phyloP scores from a whole-genome alignment of 768 basidiomycete genomes.

The Amanita rimosa region DNA sequence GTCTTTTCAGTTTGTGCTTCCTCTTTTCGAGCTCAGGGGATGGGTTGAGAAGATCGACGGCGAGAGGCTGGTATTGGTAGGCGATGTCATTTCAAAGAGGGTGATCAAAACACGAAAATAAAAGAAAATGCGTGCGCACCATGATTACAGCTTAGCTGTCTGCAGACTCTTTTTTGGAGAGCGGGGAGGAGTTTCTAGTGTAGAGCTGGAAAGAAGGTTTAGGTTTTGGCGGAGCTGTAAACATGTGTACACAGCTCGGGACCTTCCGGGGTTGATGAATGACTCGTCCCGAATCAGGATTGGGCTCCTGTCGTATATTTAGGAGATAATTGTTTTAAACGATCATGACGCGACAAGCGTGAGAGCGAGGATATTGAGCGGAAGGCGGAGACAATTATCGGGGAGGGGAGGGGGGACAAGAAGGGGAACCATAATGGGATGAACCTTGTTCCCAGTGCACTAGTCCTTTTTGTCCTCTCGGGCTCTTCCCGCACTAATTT shows the following conservation, averaged over 20 bases:
- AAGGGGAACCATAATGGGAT: neutral
- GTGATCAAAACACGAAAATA: neutral
- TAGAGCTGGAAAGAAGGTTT: constrained; percentile 29
- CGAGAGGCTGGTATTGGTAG: constrained; percentile 60
- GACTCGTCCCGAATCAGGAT: too few species aligned
- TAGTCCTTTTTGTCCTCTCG: constrained; percentile 5
- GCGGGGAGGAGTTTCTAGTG: too few species aligned
- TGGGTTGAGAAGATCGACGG: constrained; percentile 96
- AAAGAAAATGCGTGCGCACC: constrained; percentile 17
- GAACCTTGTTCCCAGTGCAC: constrained; percentile 2
- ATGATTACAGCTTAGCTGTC: constrained; percentile 19
- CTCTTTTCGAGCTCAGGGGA: constrained; percentile 75
- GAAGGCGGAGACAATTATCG: neutral
- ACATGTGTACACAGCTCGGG: constrained; percentile 15
- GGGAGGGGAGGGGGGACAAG: neutral
- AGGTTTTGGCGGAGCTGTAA: constrained; percentile 19
- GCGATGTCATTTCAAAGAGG: too few species aligned
- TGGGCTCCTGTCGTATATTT: neutral
- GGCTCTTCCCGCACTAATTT: constrained; percentile 1
- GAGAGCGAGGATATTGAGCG: constrained; percentile 4
- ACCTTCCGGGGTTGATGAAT: constrained; percentile 10
- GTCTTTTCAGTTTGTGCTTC: constrained; percentile 98
- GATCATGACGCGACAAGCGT: neutral
- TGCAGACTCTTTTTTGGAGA: too few species aligned
- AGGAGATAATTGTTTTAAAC: constrained; percentile 1